Conservation (phyloP, 306 rosid species). For the Purshia tridentata region DNA sequence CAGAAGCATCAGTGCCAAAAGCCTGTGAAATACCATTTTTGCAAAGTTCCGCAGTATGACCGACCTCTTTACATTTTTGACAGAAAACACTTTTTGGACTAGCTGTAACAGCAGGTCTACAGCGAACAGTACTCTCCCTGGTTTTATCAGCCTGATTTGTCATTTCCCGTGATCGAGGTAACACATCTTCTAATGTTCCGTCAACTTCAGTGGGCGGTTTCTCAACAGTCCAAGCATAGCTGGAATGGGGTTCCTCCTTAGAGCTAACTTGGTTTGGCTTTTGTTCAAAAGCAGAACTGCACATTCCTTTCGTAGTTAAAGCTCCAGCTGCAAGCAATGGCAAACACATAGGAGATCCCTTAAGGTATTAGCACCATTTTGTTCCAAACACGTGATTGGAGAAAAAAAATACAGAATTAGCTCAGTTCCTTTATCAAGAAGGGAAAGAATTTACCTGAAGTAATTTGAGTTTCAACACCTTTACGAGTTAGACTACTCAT, state of each 20-base stretch:
- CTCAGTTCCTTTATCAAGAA: slow-evolving; percentile 18
- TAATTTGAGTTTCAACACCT: slow-evolving; percentile 48
- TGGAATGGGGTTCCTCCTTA: slow-evolving; percentile 43
- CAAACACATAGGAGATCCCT: slow-evolving; percentile 12
- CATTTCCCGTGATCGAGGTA: slow-evolving; percentile 41
- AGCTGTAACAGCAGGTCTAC: slow-evolving; percentile 38
- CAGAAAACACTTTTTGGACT: slow-evolving; percentile 47
- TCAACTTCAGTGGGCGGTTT: slow-evolving; percentile 34
- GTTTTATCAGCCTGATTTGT: slow-evolving; percentile 46
- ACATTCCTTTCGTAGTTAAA: slow-evolving; percentile 31
- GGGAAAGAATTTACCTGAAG: slow-evolving; percentile 51
- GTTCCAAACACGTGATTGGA: slow-evolving; percentile 17
- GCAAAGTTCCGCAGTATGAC: slow-evolving; percentile 63
- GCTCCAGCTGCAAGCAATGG: slow-evolving; percentile 41
- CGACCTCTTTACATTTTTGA: slow-evolving; percentile 59
- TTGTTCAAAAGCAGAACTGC: slow-evolving; percentile 32
- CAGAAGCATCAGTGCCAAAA: slow-evolving; percentile 45
- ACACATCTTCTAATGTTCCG: slow-evolving; percentile 43
- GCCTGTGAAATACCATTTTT: slow-evolving; percentile 34
- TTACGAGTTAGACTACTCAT: slow-evolving; percentile 45
- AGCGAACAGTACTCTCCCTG: slow-evolving; percentile 46
- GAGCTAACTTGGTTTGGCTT: slow-evolving; percentile 29
- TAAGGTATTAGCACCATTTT: slow-evolving; percentile 6
- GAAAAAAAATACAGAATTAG: slow-evolving; percentile 16
- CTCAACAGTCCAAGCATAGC: slow-evolving; percentile 36